Percentiles rank a stretch among this genome's conserved stretches.
These are phyloP conservation scores for Thuidium tamariscinum DNA, from an alignment of 225 moss, liverwort and hornwort species.

Conservation along the genomic window DNA sequence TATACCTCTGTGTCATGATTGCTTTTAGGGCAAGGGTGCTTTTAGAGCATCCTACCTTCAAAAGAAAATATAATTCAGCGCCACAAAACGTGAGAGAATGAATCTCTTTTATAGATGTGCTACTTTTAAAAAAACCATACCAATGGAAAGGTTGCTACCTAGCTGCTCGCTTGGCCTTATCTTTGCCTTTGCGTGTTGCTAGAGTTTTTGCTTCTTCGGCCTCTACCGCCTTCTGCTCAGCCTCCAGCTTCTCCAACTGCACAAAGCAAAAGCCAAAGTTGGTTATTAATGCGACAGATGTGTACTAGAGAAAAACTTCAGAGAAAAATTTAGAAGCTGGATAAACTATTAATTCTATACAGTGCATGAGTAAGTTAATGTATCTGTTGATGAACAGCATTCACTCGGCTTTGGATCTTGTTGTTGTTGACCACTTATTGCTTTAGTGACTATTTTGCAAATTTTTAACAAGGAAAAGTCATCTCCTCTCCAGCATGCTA, in stretches of 20 bases:
- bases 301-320: too few relatives aligned
- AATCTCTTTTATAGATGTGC: neutral
- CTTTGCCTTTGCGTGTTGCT: slow-evolving; percentile 62
- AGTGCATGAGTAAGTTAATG: neutral
- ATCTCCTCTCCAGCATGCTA: neutral
- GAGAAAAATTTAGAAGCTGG: neutral
- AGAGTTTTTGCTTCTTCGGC: slow-evolving; percentile 59
- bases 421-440: too few relatives aligned
- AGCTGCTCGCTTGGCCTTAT: slow-evolving; percentile 55
- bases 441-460: neutral
- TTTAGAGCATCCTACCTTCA: too few relatives aligned
- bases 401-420: neutral
- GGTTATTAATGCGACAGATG: neutral
- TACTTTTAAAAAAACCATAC: neutral
- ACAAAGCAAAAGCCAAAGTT: neutral
- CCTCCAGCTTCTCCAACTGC: slow-evolving; percentile 79
- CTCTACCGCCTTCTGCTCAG: slow-evolving; percentile 68
- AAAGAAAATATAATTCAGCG: neutral
- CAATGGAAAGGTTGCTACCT: slow-evolving; percentile 8
- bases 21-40: too few relatives aligned
- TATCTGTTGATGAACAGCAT: neutral
- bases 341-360: neutral
- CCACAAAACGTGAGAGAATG: neutral
- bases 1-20: too few relatives aligned
- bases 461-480: neutral